Percentiles rank a stretch among this genome's conserved stretches.
Evolutionary conservation across 2,329 filamentous ascomycete genomes (phyloP).

Genomic region (Fusarium drepaniforme): DNA sequence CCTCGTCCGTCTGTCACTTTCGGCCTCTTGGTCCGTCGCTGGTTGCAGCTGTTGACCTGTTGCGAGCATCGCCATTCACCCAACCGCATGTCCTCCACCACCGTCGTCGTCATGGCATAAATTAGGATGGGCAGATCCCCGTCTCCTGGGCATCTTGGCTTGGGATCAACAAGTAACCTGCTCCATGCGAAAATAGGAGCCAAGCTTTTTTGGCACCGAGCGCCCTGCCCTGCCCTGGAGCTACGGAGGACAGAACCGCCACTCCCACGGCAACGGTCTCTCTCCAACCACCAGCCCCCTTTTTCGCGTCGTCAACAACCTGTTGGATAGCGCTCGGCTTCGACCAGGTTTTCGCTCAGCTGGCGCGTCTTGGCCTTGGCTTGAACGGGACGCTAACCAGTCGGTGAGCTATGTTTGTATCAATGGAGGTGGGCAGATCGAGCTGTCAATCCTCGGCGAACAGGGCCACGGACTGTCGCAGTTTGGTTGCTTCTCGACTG

Average conservation of each 20-base stretch:
- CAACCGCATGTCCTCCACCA: conserved; percentile 15
- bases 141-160: conserved; percentile 11
- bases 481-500: conserved; percentile 2
- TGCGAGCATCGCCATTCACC: conserved; percentile 21
- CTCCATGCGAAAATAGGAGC: conserved; percentile 2
- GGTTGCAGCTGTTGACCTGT: conserved; percentile 16
- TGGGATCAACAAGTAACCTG: conserved; percentile 8
- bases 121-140: conserved; percentile 37
- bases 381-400: neutral
- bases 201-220: conserved; percentile 7
- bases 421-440: neutral
- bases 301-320: conserved; percentile 19
- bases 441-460: neutral
- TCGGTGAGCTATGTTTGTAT: conserved; percentile 7
- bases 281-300: conserved; percentile 19
- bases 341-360: neutral
- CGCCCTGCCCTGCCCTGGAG: neutral
- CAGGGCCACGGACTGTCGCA: neutral
- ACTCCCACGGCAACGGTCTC: conserved; percentile 20
- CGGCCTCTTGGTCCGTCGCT: conserved; percentile 26
- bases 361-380: conserved; percentile 17
- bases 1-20: conserved; percentile 15
- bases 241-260: conserved; percentile 17
- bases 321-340: conserved; percentile 10
- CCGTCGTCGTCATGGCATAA: conserved; percentile 36